Percentiles rank a stretch among this genome's conserved stretches.
Evolutionary conservation across 2,329 filamentous ascomycete genomes (phyloP).

Genomic region (Calonectria pteridis): DNA sequence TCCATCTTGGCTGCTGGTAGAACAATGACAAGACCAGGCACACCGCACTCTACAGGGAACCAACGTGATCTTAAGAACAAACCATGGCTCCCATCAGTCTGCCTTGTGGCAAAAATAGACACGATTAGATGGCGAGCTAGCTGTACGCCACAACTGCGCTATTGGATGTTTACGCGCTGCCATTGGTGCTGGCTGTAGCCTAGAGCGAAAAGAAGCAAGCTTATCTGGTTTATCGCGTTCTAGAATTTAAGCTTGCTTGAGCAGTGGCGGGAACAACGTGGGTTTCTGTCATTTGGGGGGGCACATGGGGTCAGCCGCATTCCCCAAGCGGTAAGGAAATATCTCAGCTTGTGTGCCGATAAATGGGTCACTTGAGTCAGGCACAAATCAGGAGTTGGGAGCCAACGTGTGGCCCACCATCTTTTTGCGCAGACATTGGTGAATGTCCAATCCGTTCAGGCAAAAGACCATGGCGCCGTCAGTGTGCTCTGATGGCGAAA

Average conservation of each 20-base stretch:
- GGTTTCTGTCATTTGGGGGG: neutral
- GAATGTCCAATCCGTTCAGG: neutral
- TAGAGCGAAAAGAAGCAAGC: neutral
- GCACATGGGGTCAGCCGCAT: neutral
- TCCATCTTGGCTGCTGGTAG: neutral
- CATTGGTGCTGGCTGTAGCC: neutral
- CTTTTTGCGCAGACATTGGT: neutral
- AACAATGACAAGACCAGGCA: neutral
- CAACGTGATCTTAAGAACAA: neutral
- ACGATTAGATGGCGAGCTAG: neutral
- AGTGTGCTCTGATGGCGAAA: too few species aligned
- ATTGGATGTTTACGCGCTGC: neutral
- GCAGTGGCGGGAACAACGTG: neutral
- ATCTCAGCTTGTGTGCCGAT: neutral
- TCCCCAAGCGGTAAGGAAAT: neutral
- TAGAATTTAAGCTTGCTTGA: slow-evolving; percentile 4
- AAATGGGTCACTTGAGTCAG: neutral
- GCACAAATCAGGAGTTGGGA: neutral
- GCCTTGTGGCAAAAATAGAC: slow-evolving; percentile 8
- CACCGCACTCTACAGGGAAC: neutral
- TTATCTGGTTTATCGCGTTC: neutral
- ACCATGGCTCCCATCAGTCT: neutral
- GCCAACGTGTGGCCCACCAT: neutral
- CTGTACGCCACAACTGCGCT: neutral
- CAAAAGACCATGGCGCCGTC: neutral